phyloP scores from a whole-genome alignment of 208 protist species.

The Crithidia fasciculata region DNA sequence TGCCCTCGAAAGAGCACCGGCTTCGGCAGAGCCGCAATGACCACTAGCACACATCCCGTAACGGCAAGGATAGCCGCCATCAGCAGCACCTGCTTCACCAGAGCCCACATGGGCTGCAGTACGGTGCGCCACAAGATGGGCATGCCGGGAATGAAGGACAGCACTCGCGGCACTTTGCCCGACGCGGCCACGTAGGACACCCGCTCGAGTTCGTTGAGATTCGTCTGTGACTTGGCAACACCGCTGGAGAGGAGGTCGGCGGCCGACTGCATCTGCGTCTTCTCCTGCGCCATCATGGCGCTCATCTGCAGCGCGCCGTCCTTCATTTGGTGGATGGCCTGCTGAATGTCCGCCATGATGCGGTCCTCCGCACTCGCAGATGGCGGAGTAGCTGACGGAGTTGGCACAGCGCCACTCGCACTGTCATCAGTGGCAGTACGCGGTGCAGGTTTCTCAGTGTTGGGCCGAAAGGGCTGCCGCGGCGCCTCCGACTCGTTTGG shows the following conservation, averaged over 20 bases:
- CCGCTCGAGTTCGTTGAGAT: constrained; percentile 37
- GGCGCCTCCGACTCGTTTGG: background rate
- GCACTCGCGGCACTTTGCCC: constrained; percentile 21
- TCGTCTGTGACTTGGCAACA: constrained; percentile 39
- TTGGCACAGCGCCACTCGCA: background rate
- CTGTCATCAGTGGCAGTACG: background rate
- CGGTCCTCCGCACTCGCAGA: constrained; percentile 35
- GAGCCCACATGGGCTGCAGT: constrained; percentile 62
- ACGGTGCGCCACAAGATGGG: constrained; percentile 56
- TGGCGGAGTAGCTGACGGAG: background rate
- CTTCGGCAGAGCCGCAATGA: constrained; percentile 55
- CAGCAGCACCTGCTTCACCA: constrained; percentile 56
- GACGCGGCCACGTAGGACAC: constrained; percentile 24
- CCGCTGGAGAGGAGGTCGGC: constrained; percentile 53
- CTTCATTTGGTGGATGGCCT: constrained; percentile 62
- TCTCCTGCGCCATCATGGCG: constrained; percentile 62
- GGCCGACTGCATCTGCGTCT: constrained; percentile 39
- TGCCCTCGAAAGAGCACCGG: constrained; percentile 25
- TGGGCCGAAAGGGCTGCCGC: too few species aligned
- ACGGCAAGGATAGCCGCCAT: constrained; percentile 45
- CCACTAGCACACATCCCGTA: constrained; percentile 37
- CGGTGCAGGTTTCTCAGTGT: too few species aligned
- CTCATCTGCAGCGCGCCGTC: constrained; percentile 60
- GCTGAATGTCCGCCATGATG: constrained; percentile 59
- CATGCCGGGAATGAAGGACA: constrained; percentile 48